Evolutionary conservation across 1,139 yeast species (phyloP), one percentile per base, ranked within the genome.

Genomic region (Hemisphaericaspora xylanilytica): DNA sequence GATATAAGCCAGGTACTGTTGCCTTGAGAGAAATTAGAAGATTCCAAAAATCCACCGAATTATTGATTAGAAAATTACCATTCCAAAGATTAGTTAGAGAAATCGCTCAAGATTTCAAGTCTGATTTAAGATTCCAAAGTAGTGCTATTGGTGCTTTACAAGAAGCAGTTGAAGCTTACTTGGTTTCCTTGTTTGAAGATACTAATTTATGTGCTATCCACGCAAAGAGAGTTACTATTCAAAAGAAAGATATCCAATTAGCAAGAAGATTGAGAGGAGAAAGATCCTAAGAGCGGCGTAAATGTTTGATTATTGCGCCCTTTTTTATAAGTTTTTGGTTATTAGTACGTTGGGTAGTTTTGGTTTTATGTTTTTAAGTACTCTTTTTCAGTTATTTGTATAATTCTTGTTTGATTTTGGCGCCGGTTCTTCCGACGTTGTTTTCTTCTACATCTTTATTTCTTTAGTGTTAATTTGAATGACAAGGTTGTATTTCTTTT

Each of bases 241-340:
- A 71, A 56, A 71, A 71, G 75, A 71, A 71, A 63, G 77, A 71
- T 52, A 71, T 71, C 58, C 76, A 71, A 56, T 70, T 71, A 55
- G 77, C 77, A 38, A 70, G 76, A 68, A 70, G 77, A 67, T 70
- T 71, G 59, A 68, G 77, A 63, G 77, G 77, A 50, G 76, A 71
- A 61, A 67, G 76, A 64, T 61, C 75, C 35, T 70, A 62, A 50
- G 39, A 12, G 25, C 10, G 14, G 21, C 13, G n/a, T 20, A 14
- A 27, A 27, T 20, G 8, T 8, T 6, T 8, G 21, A 15, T n/a
- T n/a, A 12, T 26, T 27, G 21, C 13, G 13, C 27, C 15, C 33
- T 24, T 22, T 16, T 35, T 13, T 22, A 30, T 14, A 25, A 12
- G n/a, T n/a, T 25, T 12, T 12, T 15, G 18, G 28, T 22, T 25